Base-by-base conservation (phyloP, 768 basidiomycete genomes). In the Xerocomellus chrysenteron region DNA sequence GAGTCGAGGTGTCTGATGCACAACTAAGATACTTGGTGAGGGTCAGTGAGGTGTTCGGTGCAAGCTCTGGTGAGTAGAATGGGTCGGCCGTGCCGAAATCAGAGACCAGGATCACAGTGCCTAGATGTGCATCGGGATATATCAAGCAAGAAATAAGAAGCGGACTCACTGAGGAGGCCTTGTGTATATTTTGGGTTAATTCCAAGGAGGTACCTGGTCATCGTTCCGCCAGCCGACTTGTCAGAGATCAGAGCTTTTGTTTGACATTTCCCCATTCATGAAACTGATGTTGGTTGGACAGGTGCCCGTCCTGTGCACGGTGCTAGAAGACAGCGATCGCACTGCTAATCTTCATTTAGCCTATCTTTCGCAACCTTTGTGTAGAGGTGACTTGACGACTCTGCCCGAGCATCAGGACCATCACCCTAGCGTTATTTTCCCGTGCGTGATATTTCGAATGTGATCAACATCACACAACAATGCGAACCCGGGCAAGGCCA, bases 171-270 rank as follows among this genome's bases (percentile, higher is more conserved):
- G 40, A 66, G 64, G 13, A 64, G 49, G 26, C 57, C 67, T 12
- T 37, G 52, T 5, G 58, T 65, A 32, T 66, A 61, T 17, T 50
- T 53, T 19, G 52, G 60, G 37, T 64, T 67, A 14, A 33, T 48
- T 24, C 36, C 59, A 6, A 62, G 50, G 24, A 61, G 55, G 32
- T 57, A 61, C 13, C 66, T 57, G 0, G 56, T 58, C 60, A 65
- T 56, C 10, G 49, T 39, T 32, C 63, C 66, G 14, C 65, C 60
- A 2, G 63, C 65, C 5, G 55, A 67, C 47, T 67, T 54, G 19
- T 66, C 64, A 47, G 60, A 65, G n/a, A 58, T 19, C 17, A 65
- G 40, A 10, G 60, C 60, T 47, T 40, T 21, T 21, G 21, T 21
- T 21, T 21, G 6, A 16, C 6, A 4, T 41, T 19, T 46, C 7